phyloP scores from a whole-genome alignment of 106 monocot genomes.

The Platanthera guangdongensis region DNA sequence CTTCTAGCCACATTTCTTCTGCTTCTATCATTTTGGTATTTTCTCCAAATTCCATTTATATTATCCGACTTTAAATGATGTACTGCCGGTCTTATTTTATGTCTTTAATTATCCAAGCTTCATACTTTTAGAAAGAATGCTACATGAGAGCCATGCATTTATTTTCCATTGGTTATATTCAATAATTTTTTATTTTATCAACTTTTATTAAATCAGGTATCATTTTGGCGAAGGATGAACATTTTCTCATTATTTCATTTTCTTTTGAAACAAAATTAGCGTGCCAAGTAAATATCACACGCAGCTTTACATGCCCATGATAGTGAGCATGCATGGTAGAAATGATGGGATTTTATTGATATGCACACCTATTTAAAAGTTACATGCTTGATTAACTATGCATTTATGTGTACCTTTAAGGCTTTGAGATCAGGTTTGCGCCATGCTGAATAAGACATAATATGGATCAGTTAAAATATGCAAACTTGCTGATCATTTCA shows the following conservation, averaged over 20 bases:
- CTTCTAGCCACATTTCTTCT: constrained; percentile 88
- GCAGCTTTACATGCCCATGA: background rate
- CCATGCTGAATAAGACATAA: background rate
- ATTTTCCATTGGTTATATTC: background rate
- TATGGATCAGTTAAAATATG: background rate
- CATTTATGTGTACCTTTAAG: too few relatives aligned
- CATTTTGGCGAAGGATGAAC: background rate
- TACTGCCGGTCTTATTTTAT: background rate
- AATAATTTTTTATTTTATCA: background rate
- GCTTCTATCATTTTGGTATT: constrained; percentile 89
- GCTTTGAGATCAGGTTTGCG: background rate
- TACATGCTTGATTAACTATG: too few relatives aligned
- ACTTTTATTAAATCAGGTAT: background rate
- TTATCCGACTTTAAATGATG: background rate
- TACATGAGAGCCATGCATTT: background rate
- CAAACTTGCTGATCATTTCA: background rate
- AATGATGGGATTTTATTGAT: background rate
- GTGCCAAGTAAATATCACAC: background rate
- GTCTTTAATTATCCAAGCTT: background rate
- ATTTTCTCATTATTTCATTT: background rate
- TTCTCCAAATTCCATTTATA: constrained; percentile 5
- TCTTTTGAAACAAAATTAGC: background rate
- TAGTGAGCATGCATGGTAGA: background rate
- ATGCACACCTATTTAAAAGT: background rate
- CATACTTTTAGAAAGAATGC: background rate